A percentile compares a stretch with the other conserved stretches of the same genome.
These are phyloP conservation scores for Irpex lacteus DNA, from an alignment of 1,284 basidiomycete species.

Conservation along the genomic window DNA sequence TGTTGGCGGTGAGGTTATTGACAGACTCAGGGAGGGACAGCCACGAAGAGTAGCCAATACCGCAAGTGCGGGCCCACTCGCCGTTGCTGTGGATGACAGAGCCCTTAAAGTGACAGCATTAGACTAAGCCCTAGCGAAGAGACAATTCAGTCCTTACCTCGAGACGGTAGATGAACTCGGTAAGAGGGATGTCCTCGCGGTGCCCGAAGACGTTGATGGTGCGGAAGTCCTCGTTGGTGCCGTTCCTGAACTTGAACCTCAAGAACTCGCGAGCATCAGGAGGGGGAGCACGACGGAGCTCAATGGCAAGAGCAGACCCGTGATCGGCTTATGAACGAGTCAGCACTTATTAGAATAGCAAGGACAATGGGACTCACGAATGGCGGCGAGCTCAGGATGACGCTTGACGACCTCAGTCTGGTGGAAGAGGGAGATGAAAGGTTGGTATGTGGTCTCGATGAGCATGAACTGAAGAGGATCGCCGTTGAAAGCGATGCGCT, in stretches of 20 bases:
- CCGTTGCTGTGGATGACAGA: slow-evolving; percentile 66
- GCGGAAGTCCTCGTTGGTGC: slow-evolving; percentile 57
- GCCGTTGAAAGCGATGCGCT: slow-evolving; percentile 74
- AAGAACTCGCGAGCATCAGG: slow-evolving; percentile 78
- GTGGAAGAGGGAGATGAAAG: slow-evolving; percentile 85
- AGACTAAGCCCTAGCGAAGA: background rate
- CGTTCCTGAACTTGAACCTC: slow-evolving; percentile 85
- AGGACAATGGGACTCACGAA: slow-evolving; percentile 48
- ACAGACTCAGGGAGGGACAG: slow-evolving; percentile 28
- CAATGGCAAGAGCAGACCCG: slow-evolving; percentile 75
- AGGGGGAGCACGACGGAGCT: slow-evolving; percentile 69
- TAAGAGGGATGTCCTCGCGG: slow-evolving; percentile 68
- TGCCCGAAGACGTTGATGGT: slow-evolving; percentile 69
- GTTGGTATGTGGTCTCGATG: slow-evolving; percentile 81
- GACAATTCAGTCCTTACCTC: slow-evolving; percentile 44
- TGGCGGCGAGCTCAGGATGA: slow-evolving; percentile 56
- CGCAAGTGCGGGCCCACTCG: slow-evolving; percentile 65
- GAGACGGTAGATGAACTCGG: slow-evolving; percentile 75
- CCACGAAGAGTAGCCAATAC: slow-evolving; percentile 33
- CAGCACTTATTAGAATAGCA: slow-evolving; percentile 5
- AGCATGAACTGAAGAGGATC: slow-evolving; percentile 77
- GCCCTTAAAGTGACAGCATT: slow-evolving; percentile 35
- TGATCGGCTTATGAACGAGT: slow-evolving; percentile 57
- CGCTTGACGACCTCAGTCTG: slow-evolving; percentile 61
- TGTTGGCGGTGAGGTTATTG: slow-evolving; percentile 23